Conservation (phyloP, 176 grass and related monocot genomes). For the Oryza punctata region DNA sequence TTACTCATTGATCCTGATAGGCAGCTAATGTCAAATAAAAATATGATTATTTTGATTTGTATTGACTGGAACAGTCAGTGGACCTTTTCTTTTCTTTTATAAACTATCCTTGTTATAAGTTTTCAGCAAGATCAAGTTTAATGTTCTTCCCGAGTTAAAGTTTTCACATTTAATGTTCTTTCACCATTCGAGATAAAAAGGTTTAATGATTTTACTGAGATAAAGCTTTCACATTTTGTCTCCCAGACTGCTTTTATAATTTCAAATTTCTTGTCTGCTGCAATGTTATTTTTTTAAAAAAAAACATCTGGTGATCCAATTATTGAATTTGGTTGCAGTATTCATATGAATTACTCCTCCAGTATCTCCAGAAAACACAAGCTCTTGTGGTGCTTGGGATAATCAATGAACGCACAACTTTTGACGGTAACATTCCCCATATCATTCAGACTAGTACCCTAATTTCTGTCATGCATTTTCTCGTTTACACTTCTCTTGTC, state of each 20-base stretch:
- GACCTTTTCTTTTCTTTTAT: not conserved
- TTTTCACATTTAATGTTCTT: no score
- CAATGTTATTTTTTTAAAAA: constrained; percentile 18
- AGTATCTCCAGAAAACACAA: constrained; percentile 93
- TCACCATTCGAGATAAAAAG: no score
- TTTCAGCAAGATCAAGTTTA: not conserved
- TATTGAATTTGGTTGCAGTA: constrained; percentile 61
- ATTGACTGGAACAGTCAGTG: not conserved
- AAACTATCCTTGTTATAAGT: not conserved
- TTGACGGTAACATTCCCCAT: constrained; percentile 67
- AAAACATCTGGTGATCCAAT: not conserved
- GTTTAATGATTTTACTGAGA: no score
- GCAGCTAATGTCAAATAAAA: not conserved
- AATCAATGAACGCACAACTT: constrained; percentile 86
- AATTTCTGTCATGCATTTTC: constrained; percentile 21
- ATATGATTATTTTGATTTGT: constrained; percentile 2
- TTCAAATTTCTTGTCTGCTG: constrained; percentile 33
- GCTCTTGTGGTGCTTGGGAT: constrained; percentile 82
- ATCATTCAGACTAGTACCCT: not conserved
- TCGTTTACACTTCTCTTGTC: constrained; percentile 30
- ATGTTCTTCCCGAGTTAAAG: not conserved
- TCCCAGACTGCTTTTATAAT: not conserved
- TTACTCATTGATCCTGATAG: not conserved
- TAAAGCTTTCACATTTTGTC: not conserved
- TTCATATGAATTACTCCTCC: constrained; percentile 87